A percentile compares a stretch with the other conserved stretches of the same genome.
Evolutionary conservation across 139 green algal genomes (phyloP).

Genomic region (Penium margaritaceum): DNA sequence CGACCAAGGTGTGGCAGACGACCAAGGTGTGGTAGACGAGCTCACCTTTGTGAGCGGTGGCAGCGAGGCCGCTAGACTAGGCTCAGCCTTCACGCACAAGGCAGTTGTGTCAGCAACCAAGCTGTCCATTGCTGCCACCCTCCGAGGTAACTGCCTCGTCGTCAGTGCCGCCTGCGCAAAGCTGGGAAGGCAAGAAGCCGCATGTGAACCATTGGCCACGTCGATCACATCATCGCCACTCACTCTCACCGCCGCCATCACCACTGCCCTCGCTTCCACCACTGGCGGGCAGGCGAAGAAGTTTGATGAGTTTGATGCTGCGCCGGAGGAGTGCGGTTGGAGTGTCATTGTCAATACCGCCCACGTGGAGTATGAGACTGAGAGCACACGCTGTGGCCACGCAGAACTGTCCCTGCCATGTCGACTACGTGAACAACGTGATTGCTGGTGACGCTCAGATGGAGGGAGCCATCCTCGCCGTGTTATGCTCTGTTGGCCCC

Average conservation of each 20-base stretch:
- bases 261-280: conserved; percentile 66
- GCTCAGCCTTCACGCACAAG: no score
- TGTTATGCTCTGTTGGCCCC: conserved; percentile 84
- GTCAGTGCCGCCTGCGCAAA: conserved; percentile 21
- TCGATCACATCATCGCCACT: conserved; percentile 98
- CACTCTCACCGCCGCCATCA: conserved; percentile 75
- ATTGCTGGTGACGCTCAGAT: conserved; percentile 69
- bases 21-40: no score
- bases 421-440: conserved; percentile 89
- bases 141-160: no score
- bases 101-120: no score
- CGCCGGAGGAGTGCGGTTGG: conserved; percentile 91
- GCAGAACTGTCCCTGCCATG: conserved; percentile 94
- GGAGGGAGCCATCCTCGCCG: conserved; percentile 94
- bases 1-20: no score
- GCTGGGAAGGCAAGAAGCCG: conserved; percentile 81
- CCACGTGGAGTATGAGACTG: conserved; percentile 94
- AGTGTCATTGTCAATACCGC: conserved; percentile 94
- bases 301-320: conserved; percentile 93
- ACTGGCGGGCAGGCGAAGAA: conserved; percentile 55
- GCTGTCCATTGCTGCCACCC: no score
- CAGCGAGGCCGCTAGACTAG: no score
- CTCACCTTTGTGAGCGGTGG: no score
- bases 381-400: conserved; percentile 90
- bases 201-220: conserved; percentile 96